Conservation (phyloP, 2,329 filamentous ascomycete genomes). For the Boeremia lycopersici region DNA sequence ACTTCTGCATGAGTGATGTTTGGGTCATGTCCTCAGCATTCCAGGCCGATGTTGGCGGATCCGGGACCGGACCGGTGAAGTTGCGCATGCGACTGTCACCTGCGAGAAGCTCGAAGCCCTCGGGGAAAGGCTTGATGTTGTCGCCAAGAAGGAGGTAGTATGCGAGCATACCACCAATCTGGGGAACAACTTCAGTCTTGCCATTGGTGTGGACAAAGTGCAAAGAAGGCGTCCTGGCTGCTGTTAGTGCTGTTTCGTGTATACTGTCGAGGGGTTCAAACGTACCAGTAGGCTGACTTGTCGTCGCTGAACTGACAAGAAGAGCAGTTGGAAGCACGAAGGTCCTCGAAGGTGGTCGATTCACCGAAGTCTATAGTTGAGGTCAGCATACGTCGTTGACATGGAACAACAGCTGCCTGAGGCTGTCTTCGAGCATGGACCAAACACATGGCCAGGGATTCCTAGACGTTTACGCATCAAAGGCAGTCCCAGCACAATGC, state of each 20-base stretch:
- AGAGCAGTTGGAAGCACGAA: slow-evolving; percentile 70
- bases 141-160: slow-evolving; percentile 85
- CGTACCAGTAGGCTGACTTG: slow-evolving; percentile 51
- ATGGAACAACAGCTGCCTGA: slow-evolving; percentile 22
- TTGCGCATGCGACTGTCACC: slow-evolving; percentile 67
- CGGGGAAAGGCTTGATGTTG: slow-evolving; percentile 72
- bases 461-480: background rate
- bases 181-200: slow-evolving; percentile 68
- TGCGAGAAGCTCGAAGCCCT: slow-evolving; percentile 72
- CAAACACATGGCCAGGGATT: background rate
- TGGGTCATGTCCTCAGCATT: slow-evolving; percentile 68
- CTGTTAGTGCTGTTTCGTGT: slow-evolving; percentile 1
- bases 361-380: slow-evolving; percentile 59
- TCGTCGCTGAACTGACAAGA: slow-evolving; percentile 62
- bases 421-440: background rate
- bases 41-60: slow-evolving; percentile 75
- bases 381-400: slow-evolving; percentile 27
- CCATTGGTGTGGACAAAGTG: slow-evolving; percentile 71
- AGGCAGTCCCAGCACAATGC: slow-evolving; percentile 2
- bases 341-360: slow-evolving; percentile 65
- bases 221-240: slow-evolving; percentile 62
- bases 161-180: slow-evolving; percentile 55
- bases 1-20: slow-evolving; percentile 74
- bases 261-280: background rate
- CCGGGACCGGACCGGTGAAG: slow-evolving; percentile 63